Conservation (phyloP, 345 rosid genomes). For the Bruguiera gymnorhiza region DNA sequence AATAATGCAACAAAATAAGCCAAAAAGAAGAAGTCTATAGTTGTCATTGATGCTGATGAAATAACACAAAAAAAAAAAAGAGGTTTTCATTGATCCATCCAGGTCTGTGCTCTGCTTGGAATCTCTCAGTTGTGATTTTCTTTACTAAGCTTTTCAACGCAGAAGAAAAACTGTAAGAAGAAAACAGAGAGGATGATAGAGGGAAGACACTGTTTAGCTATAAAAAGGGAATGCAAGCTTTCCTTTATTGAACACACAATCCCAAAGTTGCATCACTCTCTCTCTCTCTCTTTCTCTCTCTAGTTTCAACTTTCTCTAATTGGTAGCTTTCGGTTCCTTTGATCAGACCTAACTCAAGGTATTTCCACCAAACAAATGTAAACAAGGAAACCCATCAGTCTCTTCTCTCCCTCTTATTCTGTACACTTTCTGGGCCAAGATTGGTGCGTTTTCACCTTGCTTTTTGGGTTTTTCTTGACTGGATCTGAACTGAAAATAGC, state of each 20-base stretch:
- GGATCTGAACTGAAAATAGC: slow-evolving; percentile 33
- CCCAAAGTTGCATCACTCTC: not conserved
- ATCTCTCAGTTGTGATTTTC: not conserved
- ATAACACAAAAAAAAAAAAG: no score
- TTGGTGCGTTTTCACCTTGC: slow-evolving; percentile 12
- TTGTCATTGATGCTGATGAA: no score
- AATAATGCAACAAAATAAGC: not conserved
- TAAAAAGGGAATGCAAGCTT: slow-evolving; percentile 34
- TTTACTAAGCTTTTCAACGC: not conserved
- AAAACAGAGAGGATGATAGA: not conserved
- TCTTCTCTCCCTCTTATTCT: not conserved
- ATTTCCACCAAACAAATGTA: slow-evolving; percentile 14
- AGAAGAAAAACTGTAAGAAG: not conserved
- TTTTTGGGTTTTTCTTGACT: slow-evolving; percentile 18
- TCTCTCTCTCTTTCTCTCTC: not conserved
- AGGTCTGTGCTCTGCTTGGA: not conserved
- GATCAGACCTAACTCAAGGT: slow-evolving; percentile 14
- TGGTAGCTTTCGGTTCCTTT: slow-evolving; percentile 19
- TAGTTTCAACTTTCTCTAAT: not conserved
- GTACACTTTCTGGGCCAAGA: slow-evolving; percentile 19
- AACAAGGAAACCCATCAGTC: not conserved
- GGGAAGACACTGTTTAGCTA: slow-evolving; percentile 26
- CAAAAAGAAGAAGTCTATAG: not conserved
- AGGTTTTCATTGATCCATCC: no score
- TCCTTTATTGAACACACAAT: slow-evolving; percentile 37